Percentiles rank a stretch among this genome's conserved stretches.
These are phyloP conservation scores for Aristolochia californica DNA, from an alignment of 164 flowering plant species.

Conservation along the genomic window DNA sequence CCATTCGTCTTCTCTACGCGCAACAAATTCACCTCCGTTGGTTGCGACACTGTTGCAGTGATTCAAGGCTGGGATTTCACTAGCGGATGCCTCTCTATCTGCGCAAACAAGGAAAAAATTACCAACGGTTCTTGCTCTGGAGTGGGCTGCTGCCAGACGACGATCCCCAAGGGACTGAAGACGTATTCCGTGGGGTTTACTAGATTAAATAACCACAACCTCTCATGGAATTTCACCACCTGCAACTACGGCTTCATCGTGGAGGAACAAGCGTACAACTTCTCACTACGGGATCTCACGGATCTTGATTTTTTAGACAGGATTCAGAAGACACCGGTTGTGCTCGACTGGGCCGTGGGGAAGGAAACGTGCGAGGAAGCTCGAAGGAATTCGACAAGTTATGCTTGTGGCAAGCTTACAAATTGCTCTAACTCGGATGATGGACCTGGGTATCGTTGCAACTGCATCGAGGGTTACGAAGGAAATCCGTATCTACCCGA, in stretches of 20 bases:
- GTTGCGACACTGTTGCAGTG: constrained; percentile 2
- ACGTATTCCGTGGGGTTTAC: not conserved
- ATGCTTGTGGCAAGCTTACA: constrained; percentile 17
- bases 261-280: not conserved
- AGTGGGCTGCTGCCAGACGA: constrained; percentile 7
- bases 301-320: not conserved
- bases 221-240: not conserved
- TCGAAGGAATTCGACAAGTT: not conserved
- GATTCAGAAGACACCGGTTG: not conserved
- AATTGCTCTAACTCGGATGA: constrained; percentile 12
- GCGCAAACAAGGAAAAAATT: not conserved
- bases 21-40: constrained; percentile 8
- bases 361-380: constrained; percentile 16
- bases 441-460: constrained; percentile 34
- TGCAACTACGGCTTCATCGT: constrained; percentile 9
- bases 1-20: constrained; percentile 1
- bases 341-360: constrained; percentile 42
- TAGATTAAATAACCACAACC: not conserved
- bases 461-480: constrained; percentile 29
- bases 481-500: constrained; percentile 43
- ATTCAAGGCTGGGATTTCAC: not conserved
- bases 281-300: not conserved
- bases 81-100: constrained; percentile 3
- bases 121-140: constrained; percentile 1
- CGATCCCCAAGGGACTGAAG: not conserved